Evolutionary conservation across 2,329 filamentous ascomycete species (phyloP), one percentile per base, ranked within the genome.

Genomic region (Curvularia eragrostidis): DNA sequence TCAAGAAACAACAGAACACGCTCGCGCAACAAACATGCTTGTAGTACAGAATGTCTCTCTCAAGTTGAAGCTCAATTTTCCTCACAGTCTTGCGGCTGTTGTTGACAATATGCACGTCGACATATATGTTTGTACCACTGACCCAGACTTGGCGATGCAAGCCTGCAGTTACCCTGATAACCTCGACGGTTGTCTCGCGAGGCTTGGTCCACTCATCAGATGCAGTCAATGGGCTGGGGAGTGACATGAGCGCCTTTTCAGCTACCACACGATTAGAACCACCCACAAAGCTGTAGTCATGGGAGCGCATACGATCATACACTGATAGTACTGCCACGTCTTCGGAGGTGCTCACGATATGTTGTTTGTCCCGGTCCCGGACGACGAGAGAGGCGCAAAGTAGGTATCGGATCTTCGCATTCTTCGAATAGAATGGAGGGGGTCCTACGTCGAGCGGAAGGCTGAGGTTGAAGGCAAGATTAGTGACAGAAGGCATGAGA

Each of bases 71-170:
- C 53, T 85, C 82, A 26, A 85, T 75, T 54, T 77, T 82, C 61
- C 78, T 83, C 54, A 85, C 75, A 0, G 68, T 71, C 64, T 82
- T 84, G 30, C 77, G 78, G 58, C 78, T 83, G 41, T 78, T 79
- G 65, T 85, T 85, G 39, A 75, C 72, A 36, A 85, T 75, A 54
- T 84, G 81, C 3, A 85, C 76, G 61, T 85, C 83, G 15, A 83
- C 80, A 58, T 84, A 85, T 32, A 85, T 80, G 62, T 76, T 82
- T 21, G 81, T 82, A 15, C 83, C 83, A 62, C 82, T 84, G 52
- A 85, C 82, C 83, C 83, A 85, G 26, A 84, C 83, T 68, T 85
- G 83, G n/a, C 83, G 79, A 67, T 85, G 83, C 8, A 85, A 66
- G 6, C 82, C 82, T 26, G 83, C 83, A 19, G 82, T 84, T 18